Percentiles rank a stretch among this genome's conserved stretches.
phyloP scores from a whole-genome alignment of 306 rosid species.

The Hylodesmum podocarpum region DNA sequence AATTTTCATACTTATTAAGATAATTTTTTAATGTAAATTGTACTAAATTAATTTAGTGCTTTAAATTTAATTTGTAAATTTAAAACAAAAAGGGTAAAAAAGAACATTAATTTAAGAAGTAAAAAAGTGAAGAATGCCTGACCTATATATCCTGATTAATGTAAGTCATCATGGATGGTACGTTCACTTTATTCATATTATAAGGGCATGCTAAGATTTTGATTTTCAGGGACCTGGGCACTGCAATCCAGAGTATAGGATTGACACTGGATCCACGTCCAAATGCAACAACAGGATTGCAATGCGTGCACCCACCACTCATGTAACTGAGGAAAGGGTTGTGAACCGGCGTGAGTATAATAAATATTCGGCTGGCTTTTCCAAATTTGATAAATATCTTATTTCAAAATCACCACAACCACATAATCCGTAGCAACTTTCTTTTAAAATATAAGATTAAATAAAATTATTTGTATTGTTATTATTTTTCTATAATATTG shows the following conservation, averaged over 20 bases:
- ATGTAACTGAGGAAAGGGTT: conserved; percentile 59
- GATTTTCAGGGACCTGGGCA: conserved; percentile 47
- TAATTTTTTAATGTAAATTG: neutral
- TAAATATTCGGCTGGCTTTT: neutral
- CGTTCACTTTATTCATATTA: neutral
- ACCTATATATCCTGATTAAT: neutral
- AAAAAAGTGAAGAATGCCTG: neutral
- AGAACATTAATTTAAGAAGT: neutral
- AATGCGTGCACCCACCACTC: conserved; percentile 56
- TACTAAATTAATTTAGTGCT: neutral
- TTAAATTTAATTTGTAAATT: neutral
- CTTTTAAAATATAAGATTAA: neutral
- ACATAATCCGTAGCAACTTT: neutral
- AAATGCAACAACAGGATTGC: conserved; percentile 78
- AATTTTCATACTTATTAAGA: neutral
- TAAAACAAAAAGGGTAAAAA: neutral
- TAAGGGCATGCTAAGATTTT: neutral
- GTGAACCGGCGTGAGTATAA: conserved; percentile 81
- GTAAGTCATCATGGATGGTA: neutral
- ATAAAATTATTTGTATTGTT: neutral
- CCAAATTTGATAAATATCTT: neutral
- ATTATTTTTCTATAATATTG: neutral
- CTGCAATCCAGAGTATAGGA: conserved; percentile 60
- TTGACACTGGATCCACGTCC: conserved; percentile 72
- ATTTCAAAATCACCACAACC: neutral